Evolutionary conservation across 768 basidiomycete genomes (phyloP).

Genomic region (Mycena vitilis): DNA sequence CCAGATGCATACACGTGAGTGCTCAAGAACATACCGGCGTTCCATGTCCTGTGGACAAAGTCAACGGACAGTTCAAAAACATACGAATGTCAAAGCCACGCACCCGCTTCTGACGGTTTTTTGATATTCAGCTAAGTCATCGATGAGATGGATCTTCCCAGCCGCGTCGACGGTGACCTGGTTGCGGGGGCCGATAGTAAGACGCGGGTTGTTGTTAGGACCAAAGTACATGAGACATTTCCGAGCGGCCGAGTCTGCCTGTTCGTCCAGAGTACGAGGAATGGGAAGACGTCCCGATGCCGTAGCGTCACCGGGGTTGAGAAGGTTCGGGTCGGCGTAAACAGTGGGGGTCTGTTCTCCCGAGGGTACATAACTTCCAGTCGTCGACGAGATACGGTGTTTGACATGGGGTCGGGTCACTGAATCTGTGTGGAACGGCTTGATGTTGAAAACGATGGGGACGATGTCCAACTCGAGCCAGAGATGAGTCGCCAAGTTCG

Average conservation of each 20-base stretch:
- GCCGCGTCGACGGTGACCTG: conserved; percentile 90
- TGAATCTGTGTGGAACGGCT: conserved; percentile 84
- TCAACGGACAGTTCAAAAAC: conserved; percentile 19
- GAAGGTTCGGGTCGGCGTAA: conserved; percentile 68
- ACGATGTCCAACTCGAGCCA: conserved; percentile 89
- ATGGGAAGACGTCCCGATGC: conserved; percentile 74
- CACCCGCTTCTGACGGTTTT: conserved; percentile 75
- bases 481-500: conserved; percentile 86
- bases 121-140: conserved; percentile 83
- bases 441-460: conserved; percentile 88
- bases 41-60: conserved; percentile 69
- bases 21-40: conserved; percentile 47
- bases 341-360: conserved; percentile 83
- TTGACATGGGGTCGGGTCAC: conserved; percentile 83
- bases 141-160: conserved; percentile 87
- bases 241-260: conserved; percentile 88
- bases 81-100: conserved; percentile 20
- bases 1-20: too few relatives aligned
- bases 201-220: conserved; percentile 85
- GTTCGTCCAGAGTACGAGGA: conserved; percentile 82
- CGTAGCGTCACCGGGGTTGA: conserved; percentile 52
- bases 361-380: conserved; percentile 81
- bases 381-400: conserved; percentile 84
- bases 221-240: conserved; percentile 88
- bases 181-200: conserved; percentile 85